These are phyloP conservation scores for Xylariomycetidae sp. DNA, from an alignment of 2,329 filamentous ascomycete genomes.

Conservation along the genomic window DNA sequence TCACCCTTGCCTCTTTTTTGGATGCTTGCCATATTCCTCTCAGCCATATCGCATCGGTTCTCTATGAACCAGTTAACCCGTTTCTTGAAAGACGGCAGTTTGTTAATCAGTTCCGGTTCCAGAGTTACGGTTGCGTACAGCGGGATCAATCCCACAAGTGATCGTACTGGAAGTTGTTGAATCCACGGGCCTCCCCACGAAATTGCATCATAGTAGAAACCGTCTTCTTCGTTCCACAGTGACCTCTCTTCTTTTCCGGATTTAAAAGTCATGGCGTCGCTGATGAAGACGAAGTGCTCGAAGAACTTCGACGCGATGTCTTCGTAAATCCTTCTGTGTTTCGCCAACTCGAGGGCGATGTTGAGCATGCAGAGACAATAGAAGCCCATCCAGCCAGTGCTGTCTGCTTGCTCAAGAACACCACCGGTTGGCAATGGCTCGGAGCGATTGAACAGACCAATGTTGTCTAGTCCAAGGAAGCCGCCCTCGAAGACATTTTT, in stretches of 20 bases:
- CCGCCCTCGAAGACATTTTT: slow-evolving; percentile 98
- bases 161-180: slow-evolving; percentile 87
- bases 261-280: slow-evolving; percentile 90
- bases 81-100: slow-evolving; percentile 88
- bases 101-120: slow-evolving; percentile 89
- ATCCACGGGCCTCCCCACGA: slow-evolving; percentile 93
- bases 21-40: slow-evolving; percentile 93
- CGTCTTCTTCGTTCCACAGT: slow-evolving; percentile 93
- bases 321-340: slow-evolving; percentile 92
- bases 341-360: slow-evolving; percentile 89
- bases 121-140: slow-evolving; percentile 88
- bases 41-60: slow-evolving; percentile 78
- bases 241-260: slow-evolving; percentile 71
- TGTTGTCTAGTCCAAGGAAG: slow-evolving; percentile 94
- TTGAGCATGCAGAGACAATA: slow-evolving; percentile 97
- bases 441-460: slow-evolving; percentile 94
- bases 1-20: slow-evolving; percentile 85
- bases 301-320: slow-evolving; percentile 98
- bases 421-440: slow-evolving; percentile 92
- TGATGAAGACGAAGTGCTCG: slow-evolving; percentile 97
- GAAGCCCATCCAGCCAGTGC: slow-evolving; percentile 98
- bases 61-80: slow-evolving; percentile 91
- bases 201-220: slow-evolving; percentile 98
- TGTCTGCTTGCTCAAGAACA: slow-evolving; percentile 92
- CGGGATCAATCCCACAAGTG: slow-evolving; percentile 88